These are phyloP conservation scores for Aspergillus cavernicola DNA, from an alignment of 495 filamentous ascomycete genomes.

Conservation along the genomic window DNA sequence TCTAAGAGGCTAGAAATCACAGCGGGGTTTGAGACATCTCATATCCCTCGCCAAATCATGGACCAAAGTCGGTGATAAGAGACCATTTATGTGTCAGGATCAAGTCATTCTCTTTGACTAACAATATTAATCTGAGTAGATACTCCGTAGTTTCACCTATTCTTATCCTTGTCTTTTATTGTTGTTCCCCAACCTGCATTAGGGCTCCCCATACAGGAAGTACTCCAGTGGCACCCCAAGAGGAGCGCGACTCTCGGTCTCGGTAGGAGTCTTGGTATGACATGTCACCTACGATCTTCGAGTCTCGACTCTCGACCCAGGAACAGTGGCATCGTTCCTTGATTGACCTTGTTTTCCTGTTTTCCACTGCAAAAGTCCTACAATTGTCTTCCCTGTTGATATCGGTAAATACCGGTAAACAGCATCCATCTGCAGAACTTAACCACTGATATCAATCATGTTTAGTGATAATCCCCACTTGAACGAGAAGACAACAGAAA, in stretches of 20 bases:
- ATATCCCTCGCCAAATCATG: slow-evolving; percentile 10
- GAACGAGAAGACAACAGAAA: background rate
- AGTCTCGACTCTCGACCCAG: background rate
- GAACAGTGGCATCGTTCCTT: background rate
- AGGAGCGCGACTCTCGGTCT: background rate
- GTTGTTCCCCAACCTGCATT: background rate
- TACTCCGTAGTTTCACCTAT: background rate
- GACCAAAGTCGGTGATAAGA: background rate
- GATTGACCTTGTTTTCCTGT: background rate
- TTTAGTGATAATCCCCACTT: too few relatives aligned
- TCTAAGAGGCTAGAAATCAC: background rate
- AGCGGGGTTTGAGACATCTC: slow-evolving; percentile 14
- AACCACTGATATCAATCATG: background rate
- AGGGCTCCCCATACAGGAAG: background rate
- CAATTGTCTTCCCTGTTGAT: too few relatives aligned
- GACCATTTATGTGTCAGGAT: background rate
- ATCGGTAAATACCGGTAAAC: too few relatives aligned
- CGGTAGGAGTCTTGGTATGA: background rate
- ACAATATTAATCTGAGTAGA: too few relatives aligned
- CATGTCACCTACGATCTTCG: background rate
- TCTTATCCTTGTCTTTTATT: background rate
- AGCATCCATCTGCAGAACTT: too few relatives aligned
- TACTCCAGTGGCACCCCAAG: background rate
- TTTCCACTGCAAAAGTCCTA: too few relatives aligned
- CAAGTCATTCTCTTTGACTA: background rate